Evolutionary conservation across 2,329 filamentous ascomycete species (phyloP), one percentile per base, ranked within the genome.

Genomic region (Xylariaceae sp.): DNA sequence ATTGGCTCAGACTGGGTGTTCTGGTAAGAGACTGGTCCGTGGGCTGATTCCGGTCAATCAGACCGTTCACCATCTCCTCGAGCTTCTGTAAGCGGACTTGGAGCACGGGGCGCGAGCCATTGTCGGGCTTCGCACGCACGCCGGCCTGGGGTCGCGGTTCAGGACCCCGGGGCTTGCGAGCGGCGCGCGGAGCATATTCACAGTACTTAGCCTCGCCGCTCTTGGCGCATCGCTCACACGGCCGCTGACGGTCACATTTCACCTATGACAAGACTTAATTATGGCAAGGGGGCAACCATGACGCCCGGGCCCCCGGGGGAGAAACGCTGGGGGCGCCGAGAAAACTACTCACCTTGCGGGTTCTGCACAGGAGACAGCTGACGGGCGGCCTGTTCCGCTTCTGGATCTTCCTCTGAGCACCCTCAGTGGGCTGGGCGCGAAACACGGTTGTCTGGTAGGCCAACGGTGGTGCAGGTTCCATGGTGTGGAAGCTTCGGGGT

Each of bases 221-320:
- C 63, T 74, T 75, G 48, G 72, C 62, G 59, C 74, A 76, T 60
- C 75, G 70, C 55, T 72, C 71, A 66, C 74, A 76, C n/a, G 74
- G 74, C 50, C 73, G 67, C 54, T 73, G 68, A 44, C 74, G 72
- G 59, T 76, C 74, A 65, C 74, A 76, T 72, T 75, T 76, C 51
- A 73, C 69, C 66, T 70, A 54, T 41, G 44, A 51, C 8, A 49
- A 56, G 23, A 51, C 51, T 57, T 53, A 60, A 55, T 49, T 56
- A 47, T 59, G 61, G 60, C 56, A 13, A 58, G 39, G 54, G 39
- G 49, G 45, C 44, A 48, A 55, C 45, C 11, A 39, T 47, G 30
- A 55, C 54, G 55, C 44, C 49, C 49, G 18, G 49, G 13, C 11
- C 41, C 41, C 41, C 41, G 41, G 41, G 37, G 13, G 41, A 18